Conservation (phyloP, 805 yeast species). For the Nakazawaea ambrosiae region DNA sequence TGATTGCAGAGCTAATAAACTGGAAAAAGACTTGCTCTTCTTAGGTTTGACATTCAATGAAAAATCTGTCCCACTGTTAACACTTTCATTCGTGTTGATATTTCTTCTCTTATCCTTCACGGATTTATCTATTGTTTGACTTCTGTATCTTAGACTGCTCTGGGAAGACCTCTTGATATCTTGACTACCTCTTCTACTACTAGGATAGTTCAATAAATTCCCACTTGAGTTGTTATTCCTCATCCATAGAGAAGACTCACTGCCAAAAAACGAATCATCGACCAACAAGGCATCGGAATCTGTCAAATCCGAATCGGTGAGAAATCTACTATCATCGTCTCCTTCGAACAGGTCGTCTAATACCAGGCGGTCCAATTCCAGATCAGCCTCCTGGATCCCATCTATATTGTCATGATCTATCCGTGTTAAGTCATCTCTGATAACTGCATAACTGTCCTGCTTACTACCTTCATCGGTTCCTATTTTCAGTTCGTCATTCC, state of each 20-base stretch:
- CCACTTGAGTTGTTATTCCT: slow-evolving; percentile 2
- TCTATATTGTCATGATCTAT: slow-evolving; percentile 6
- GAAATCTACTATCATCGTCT: slow-evolving; percentile 23
- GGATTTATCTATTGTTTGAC: not conserved
- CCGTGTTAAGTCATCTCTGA: slow-evolving; percentile 9
- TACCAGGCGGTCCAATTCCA: slow-evolving; percentile 19
- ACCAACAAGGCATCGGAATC: slow-evolving; percentile 34
- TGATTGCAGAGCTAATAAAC: not conserved
- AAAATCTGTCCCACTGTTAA: too few relatives aligned
- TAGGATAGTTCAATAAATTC: not conserved
- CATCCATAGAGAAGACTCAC: slow-evolving; percentile 1
- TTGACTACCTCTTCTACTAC: not conserved
- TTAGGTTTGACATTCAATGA: too few relatives aligned
- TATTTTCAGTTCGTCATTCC: too few relatives aligned
- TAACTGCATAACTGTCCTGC: not conserved
- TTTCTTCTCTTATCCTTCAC: not conserved
- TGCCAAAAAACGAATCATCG: slow-evolving; percentile 18
- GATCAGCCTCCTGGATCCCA: slow-evolving; percentile 18
- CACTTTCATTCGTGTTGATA: not conserved
- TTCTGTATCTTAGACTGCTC: not conserved
- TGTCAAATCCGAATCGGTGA: slow-evolving; percentile 34
- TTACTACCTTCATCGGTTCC: slow-evolving; percentile 6
- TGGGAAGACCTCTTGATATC: not conserved
- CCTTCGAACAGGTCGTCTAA: slow-evolving; percentile 23
- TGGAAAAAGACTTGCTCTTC: slow-evolving; percentile 7